phyloP scores from a whole-genome alignment of 208 protist genomes.

The Crithidia bombi region DNA sequence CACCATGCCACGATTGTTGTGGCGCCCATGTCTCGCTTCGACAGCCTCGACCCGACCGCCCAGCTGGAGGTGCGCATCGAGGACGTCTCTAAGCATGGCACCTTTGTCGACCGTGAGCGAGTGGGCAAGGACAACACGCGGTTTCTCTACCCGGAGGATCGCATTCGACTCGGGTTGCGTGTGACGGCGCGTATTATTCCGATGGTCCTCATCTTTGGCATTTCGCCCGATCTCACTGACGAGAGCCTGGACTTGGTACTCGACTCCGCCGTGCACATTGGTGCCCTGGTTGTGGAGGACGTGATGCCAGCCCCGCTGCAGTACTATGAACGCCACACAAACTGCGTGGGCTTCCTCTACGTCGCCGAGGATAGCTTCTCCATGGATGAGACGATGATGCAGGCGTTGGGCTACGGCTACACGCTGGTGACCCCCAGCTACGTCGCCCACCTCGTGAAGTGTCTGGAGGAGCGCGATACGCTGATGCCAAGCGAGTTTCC shows the following conservation, averaged over 20 bases:
- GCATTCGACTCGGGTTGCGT: slow-evolving; percentile 64
- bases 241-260: slow-evolving; percentile 34
- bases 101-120: slow-evolving; percentile 69
- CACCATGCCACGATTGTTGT: slow-evolving; percentile 71
- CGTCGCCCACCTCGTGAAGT: slow-evolving; percentile 36
- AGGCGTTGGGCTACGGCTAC: slow-evolving; percentile 64
- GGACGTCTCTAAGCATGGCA: slow-evolving; percentile 80
- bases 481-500: slow-evolving; percentile 52
- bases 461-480: slow-evolving; percentile 36
- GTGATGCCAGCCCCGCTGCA: slow-evolving; percentile 40
- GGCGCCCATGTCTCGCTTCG: slow-evolving; percentile 33
- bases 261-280: slow-evolving; percentile 42
- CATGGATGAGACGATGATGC: slow-evolving; percentile 61
- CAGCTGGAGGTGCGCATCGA: slow-evolving; percentile 43
- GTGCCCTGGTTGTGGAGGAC: slow-evolving; percentile 57
- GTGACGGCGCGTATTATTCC: slow-evolving; percentile 62
- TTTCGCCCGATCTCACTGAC: slow-evolving; percentile 44
- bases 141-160: slow-evolving; percentile 66
- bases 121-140: slow-evolving; percentile 55
- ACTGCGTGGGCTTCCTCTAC: slow-evolving; percentile 70
- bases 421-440: slow-evolving; percentile 69
- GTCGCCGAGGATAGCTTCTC: slow-evolving; percentile 53
- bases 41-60: slow-evolving; percentile 38
- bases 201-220: slow-evolving; percentile 47
- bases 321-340: slow-evolving; percentile 58